Percentiles rank a stretch among this genome's conserved stretches.
These are phyloP conservation scores for Kingdonia uniflora DNA, from an alignment of 164 flowering plant species.

Conservation along the genomic window DNA sequence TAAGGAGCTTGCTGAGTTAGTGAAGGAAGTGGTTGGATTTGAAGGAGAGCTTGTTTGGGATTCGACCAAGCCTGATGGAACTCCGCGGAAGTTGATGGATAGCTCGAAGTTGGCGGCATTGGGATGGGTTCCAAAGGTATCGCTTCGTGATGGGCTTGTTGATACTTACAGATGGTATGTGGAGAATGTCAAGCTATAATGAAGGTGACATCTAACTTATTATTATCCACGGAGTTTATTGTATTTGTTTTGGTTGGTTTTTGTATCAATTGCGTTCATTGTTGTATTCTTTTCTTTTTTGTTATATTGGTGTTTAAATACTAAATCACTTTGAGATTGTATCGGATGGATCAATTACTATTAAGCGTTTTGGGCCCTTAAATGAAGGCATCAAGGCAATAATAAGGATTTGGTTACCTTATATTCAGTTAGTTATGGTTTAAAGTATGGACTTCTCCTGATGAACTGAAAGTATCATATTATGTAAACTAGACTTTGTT, in stretches of 20 bases:
- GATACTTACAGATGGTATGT: conserved; percentile 89
- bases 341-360: too few relatives aligned
- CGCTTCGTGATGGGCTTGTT: conserved; percentile 63
- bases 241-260: not conserved
- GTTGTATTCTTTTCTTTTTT: not conserved
- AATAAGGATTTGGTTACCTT: too few relatives aligned
- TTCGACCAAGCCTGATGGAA: conserved; percentile 78
- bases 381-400: too few relatives aligned
- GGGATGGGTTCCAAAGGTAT: conserved; percentile 79
- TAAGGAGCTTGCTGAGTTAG: conserved; percentile 75
- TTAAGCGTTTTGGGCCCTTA: too few relatives aligned
- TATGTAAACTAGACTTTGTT: too few relatives aligned
- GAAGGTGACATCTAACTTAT: conserved; percentile 13
- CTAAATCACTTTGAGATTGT: not conserved
- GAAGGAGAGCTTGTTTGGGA: conserved; percentile 86
- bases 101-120: conserved; percentile 56
- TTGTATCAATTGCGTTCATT: not conserved
- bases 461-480: too few relatives aligned
- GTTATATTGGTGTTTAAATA: not conserved
- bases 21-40: conserved; percentile 83
- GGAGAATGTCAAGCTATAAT: conserved; percentile 47
- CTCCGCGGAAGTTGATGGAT: conserved; percentile 95
- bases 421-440: too few relatives aligned
- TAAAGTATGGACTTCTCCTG: too few relatives aligned
- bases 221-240: too few relatives aligned